Evolutionary conservation across 768 basidiomycete genomes (phyloP).

Genomic region (Clavulina sp.): DNA sequence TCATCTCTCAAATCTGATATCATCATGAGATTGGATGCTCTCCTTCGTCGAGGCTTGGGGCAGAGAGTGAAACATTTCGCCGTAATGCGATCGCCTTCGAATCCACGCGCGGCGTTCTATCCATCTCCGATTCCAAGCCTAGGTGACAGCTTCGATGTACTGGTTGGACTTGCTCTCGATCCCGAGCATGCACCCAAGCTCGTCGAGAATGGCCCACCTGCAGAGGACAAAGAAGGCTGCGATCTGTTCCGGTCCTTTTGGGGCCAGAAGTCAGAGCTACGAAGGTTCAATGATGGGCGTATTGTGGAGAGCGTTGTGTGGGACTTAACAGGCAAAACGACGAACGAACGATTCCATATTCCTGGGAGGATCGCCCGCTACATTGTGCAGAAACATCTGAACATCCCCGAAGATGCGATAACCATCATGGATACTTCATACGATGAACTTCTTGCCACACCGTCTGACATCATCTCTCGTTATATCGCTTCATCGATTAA

Average conservation of each 20-base stretch:
- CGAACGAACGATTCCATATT: slow-evolving; percentile 62
- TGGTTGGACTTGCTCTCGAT: slow-evolving; percentile 63
- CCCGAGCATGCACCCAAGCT: slow-evolving; percentile 58
- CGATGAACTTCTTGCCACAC: slow-evolving; percentile 16
- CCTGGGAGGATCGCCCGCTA: slow-evolving; percentile 58
- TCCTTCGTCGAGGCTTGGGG: slow-evolving; percentile 46
- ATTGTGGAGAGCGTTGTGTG: slow-evolving; percentile 93
- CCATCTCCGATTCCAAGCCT: slow-evolving; percentile 22
- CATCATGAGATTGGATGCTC: slow-evolving; percentile 14
- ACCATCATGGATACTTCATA: slow-evolving; percentile 11
- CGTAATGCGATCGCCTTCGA: slow-evolving; percentile 24
- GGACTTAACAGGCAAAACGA: slow-evolving; percentile 45
- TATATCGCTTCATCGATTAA: not conserved
- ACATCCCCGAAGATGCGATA: slow-evolving; percentile 24
- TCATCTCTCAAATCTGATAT: slow-evolving; percentile 38
- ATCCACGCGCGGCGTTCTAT: slow-evolving; percentile 5
- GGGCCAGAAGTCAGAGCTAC: slow-evolving; percentile 81
- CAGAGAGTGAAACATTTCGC: slow-evolving; percentile 49
- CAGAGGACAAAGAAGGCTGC: slow-evolving; percentile 33
- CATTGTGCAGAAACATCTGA: slow-evolving; percentile 61
- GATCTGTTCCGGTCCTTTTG: slow-evolving; percentile 67
- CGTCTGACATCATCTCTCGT: slow-evolving; percentile 21
- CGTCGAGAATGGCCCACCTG: slow-evolving; percentile 82
- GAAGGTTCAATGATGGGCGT: slow-evolving; percentile 90
- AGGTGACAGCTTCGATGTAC: slow-evolving; percentile 27